Base-by-base conservation (phyloP, 2,329 filamentous ascomycete genomes). In the Hypomyces perniciosus region DNA sequence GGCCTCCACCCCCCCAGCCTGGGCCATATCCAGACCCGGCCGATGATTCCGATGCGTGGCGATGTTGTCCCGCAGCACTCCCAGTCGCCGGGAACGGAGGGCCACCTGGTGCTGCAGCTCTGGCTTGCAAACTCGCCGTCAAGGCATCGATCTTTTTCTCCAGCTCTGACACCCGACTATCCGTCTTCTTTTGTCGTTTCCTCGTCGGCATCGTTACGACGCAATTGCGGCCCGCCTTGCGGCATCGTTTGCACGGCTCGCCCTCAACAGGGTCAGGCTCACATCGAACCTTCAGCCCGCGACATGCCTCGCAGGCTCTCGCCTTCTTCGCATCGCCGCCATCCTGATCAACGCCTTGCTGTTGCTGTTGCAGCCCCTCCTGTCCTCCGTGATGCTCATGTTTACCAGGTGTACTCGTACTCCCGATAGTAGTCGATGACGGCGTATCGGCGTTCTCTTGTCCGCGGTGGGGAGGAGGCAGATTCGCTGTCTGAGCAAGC, bases 61-160 rank as follows among this genome's bases (percentile, higher is more conserved):
- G 43, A 35, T 46, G 43, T 26, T 51, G 48, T 8, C 38, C 30
- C 2, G 46, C 12, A 12, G 12, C 33, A 12, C 33, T 35, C 12
- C 33, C 33, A 27, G 9, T 13, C 27, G 33, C 34, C 44, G 51
- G 8, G 6, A 27, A 20, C 44, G n/a, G 37, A 34, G 8, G 47
- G 9, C 13, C 44, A 40, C 20, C 10, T 12, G 41, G 47, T 6
- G 28, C 57, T 10, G 61, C 53, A n/a, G 56, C 62, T 30, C 68
- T 61, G 7, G 86, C 82, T 42, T 89, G 84, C 57, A 96, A 65
- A 34, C 83, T 90, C 6, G 89, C 88, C 6, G 88, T 95, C 64
- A 96, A 67, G 7, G 86, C 88, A 72, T 96, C 90, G 56, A 96
- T 92, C 73, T 95, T 95, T 75, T 86, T 90, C 74, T 96, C 90